phyloP scores from a whole-genome alignment of 257 asterid species.

The Cruciata laevipes region DNA sequence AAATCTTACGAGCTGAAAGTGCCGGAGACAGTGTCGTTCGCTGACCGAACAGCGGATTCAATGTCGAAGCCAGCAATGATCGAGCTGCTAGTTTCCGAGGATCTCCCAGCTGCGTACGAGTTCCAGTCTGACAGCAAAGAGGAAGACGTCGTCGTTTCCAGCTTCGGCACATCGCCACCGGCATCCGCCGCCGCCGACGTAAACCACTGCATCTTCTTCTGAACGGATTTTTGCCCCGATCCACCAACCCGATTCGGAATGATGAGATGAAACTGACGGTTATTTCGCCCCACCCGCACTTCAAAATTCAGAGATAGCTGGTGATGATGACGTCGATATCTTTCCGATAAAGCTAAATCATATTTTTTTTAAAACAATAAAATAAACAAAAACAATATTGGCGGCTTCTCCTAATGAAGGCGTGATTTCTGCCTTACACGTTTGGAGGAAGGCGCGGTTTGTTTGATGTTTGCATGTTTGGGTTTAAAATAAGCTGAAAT shows the following conservation, averaged over 20 bases:
- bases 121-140: slow-evolving; percentile 81
- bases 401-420: not conserved
- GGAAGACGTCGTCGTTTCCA: slow-evolving; percentile 34
- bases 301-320: not conserved
- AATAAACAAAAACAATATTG: not conserved
- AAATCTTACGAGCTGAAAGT: slow-evolving; percentile 72
- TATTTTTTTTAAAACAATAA: not conserved
- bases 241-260: slow-evolving; percentile 4
- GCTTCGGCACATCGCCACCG: slow-evolving; percentile 30
- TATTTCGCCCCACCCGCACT: not conserved
- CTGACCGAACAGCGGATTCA: slow-evolving; percentile 81
- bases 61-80: slow-evolving; percentile 60
- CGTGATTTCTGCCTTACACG: not conserved
- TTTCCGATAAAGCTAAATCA: slow-evolving; percentile 3
- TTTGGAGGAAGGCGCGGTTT: not conserved
- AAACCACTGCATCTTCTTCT: slow-evolving; percentile 63
- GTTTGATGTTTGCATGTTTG: no score
- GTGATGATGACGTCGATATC: not conserved
- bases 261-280: not conserved
- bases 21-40: slow-evolving; percentile 85
- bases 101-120: slow-evolving; percentile 58
- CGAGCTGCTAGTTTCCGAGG: slow-evolving; percentile 49
- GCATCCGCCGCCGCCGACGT: slow-evolving; percentile 29
- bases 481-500: not conserved
- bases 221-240: not conserved